A percentile compares a stretch with the other conserved stretches of the same genome.
Conservation (phyloP, 2,329 filamentous ascomycete species). For the Immersiporthe knoxdaviesiana region DNA sequence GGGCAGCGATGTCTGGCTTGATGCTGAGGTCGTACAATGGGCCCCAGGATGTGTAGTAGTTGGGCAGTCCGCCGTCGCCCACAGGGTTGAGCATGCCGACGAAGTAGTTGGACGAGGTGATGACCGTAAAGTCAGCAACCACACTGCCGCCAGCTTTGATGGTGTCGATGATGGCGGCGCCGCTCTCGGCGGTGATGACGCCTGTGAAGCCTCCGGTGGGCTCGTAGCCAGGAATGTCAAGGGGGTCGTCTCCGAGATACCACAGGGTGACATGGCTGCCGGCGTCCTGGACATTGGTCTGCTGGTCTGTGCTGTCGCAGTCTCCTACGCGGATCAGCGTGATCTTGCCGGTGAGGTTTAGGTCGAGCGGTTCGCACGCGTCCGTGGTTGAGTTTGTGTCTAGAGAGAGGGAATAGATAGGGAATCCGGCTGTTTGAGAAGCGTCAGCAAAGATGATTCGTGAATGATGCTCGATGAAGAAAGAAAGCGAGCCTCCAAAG, state of each 20-base stretch:
- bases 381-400: constrained; percentile 33
- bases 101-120: constrained; percentile 25
- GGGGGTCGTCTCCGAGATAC: constrained; percentile 40
- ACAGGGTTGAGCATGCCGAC: constrained; percentile 32
- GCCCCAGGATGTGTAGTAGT: constrained; percentile 45
- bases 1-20: constrained; percentile 44
- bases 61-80: constrained; percentile 39
- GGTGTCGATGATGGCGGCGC: constrained; percentile 30
- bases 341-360: constrained; percentile 41
- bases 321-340: constrained; percentile 43
- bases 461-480: neutral
- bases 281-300: constrained; percentile 42
- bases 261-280: constrained; percentile 47
- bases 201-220: constrained; percentile 24
- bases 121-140: constrained; percentile 30
- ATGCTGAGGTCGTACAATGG: constrained; percentile 45
- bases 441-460: neutral
- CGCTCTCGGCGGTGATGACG: constrained; percentile 28
- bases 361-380: constrained; percentile 41
- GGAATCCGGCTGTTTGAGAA: constrained; percentile 12
- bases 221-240: constrained; percentile 22
- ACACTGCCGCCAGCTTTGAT: constrained; percentile 30
- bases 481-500: neutral
- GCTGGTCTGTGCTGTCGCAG: constrained; percentile 36
- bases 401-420: constrained; percentile 29